These are phyloP conservation scores for Groenewaldozyma salmanticensis DNA, from an alignment of 805 yeast species.

Conservation along the genomic window DNA sequence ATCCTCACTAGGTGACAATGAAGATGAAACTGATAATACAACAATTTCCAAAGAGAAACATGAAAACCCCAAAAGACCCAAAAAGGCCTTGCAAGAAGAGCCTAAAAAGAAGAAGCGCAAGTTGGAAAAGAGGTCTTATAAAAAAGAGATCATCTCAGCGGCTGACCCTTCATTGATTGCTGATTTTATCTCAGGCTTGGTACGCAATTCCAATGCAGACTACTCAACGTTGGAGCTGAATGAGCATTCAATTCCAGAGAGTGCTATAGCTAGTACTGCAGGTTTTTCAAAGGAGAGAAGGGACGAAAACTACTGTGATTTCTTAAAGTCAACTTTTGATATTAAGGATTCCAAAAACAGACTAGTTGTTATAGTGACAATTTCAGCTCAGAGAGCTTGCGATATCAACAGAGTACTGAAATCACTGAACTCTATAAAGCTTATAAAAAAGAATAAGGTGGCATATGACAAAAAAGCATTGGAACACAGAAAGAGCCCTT, in stretches of 20 bases:
- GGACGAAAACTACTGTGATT: constrained; percentile 46
- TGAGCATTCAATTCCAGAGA: constrained; percentile 51
- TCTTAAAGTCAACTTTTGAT: constrained; percentile 6
- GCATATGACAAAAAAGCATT: constrained; percentile 48
- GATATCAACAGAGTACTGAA: constrained; percentile 61
- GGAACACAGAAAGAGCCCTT: constrained; percentile 28
- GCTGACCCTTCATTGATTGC: constrained; percentile 52
- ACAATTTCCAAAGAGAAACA: constrained; percentile 14
- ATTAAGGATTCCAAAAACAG: constrained; percentile 19
- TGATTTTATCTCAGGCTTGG: constrained; percentile 53
- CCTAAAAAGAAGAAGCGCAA: constrained; percentile 49
- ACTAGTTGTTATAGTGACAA: constrained; percentile 45
- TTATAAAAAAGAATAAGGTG: constrained; percentile 66
- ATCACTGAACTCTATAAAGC: constrained; percentile 44
- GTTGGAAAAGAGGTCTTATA: constrained; percentile 52
- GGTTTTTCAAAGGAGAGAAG: constrained; percentile 45
- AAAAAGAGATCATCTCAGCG: constrained; percentile 45
- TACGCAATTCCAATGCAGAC: constrained; percentile 53
- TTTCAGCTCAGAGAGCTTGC: constrained; percentile 82
- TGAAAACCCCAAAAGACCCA: constrained; percentile 11
- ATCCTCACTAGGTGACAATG: constrained; percentile 21
- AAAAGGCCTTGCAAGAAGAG: constrained; percentile 19
- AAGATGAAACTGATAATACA: constrained; percentile 18
- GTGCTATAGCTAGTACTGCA: constrained; percentile 51
- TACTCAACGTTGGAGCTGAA: constrained; percentile 67